Evolutionary conservation across 2,329 filamentous ascomycete genomes (phyloP).

Genomic region (Colletotrichum sp.): DNA sequence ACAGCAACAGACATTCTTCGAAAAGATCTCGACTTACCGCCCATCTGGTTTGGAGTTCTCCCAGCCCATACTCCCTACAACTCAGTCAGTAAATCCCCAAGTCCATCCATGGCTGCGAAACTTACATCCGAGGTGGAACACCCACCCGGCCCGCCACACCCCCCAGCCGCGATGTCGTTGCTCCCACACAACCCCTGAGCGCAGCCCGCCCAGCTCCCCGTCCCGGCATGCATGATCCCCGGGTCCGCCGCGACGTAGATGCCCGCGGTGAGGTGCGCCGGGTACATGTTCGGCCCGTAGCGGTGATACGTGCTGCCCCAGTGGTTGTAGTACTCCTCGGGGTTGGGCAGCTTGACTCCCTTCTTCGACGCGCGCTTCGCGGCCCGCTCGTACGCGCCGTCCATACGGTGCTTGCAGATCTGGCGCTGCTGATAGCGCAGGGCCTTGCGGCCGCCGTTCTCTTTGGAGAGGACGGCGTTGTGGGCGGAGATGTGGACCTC

Average conservation of each 20-base stretch:
- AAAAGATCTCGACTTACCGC: neutral
- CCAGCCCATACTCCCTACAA: neutral
- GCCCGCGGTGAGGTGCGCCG: slow-evolving; percentile 45
- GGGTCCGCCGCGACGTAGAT: slow-evolving; percentile 53
- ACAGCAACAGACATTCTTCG: neutral
- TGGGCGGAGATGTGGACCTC: slow-evolving; percentile 74
- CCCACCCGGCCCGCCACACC: slow-evolving; percentile 46
- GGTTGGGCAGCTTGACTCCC: slow-evolving; percentile 50
- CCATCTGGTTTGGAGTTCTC: neutral
- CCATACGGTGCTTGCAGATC: slow-evolving; percentile 40
- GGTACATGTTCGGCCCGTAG: slow-evolving; percentile 51
- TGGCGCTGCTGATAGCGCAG: slow-evolving; percentile 42
- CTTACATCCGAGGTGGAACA: slow-evolving; percentile 6
- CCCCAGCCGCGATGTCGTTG: slow-evolving; percentile 45
- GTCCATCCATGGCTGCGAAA: neutral
- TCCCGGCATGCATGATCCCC: slow-evolving; percentile 30
- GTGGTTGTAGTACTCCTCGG: slow-evolving; percentile 55
- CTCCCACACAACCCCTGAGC: neutral
- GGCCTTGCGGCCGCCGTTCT: slow-evolving; percentile 20
- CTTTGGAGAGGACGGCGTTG: slow-evolving; percentile 60
- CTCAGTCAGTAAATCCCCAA: neutral
- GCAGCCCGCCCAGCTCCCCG: slow-evolving; percentile 38
- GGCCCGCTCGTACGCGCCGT: slow-evolving; percentile 63
- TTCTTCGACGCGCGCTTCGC: slow-evolving; percentile 53
- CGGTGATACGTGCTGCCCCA: slow-evolving; percentile 60